Base-by-base conservation (phyloP, 371 early-diverging fungal species). In the Smittium mucronatum region DNA sequence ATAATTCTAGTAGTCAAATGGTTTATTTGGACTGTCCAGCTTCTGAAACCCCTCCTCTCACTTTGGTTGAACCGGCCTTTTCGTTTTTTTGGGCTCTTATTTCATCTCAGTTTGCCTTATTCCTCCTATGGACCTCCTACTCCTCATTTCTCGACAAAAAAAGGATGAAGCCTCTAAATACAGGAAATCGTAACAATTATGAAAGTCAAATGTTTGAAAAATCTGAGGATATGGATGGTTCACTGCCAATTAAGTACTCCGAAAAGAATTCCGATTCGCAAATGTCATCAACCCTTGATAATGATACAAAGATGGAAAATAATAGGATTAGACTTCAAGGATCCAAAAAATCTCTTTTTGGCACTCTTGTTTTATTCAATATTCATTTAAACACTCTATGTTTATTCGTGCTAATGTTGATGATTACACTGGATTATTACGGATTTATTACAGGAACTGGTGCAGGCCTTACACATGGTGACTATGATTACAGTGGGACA, bases 31-130 rank as follows among this genome's bases (percentile, higher is more conserved):
- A 69, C 57, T 86, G 85, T 71, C 87, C 87, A 17, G 68, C 72
- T 1, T 70, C 78, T 5, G 81, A 82, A 25, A 74, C 75, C 2
- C 82, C 84, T 26, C 60, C 26, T 5, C 83, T 86, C 63, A 86
- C 83, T 2, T 86, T 73, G 36, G 72, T 67, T 0, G 88, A 87
- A 66, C 85, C 86, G 5, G 81, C 84, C 78, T 87, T 85, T 82
- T 73, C 85, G 31, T 77, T 80, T 25, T 80, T 83, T 5, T 86
- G 83, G 74, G 63, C 78, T 1, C 36, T 81, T 32, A 70, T 78
- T n/a, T 5, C 60, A 5, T 31, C 47, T 15, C 60, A 60, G 31
- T 1, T 32, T 61, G 58, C n/a, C 26, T 34, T 47, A 32, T 60
- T 58, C 32, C 2, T 5, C 8, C n/a, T 47, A 11, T 68, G 69